Base-by-base conservation (phyloP, 352 stramenopile species). In the Aphanomyces stellatus region DNA sequence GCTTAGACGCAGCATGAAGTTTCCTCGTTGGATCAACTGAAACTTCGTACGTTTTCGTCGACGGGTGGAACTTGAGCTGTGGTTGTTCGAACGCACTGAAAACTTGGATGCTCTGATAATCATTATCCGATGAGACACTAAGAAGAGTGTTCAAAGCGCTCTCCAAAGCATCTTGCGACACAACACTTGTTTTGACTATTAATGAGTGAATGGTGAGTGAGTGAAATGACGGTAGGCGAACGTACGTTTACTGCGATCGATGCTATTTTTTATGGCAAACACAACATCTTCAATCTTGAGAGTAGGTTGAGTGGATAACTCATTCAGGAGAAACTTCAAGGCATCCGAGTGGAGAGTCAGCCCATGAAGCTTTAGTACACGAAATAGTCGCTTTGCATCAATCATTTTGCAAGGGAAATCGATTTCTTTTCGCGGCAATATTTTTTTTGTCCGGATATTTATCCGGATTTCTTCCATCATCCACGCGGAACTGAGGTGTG, bases 241-340 rank as follows among this genome's bases (percentile, higher is more conserved):
- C 85, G 33, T 62, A 94, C 85, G 87, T 63, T 93, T 94, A 78
- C 77, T 91, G 48, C 81, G 83, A 75, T 93, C 86, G 68, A 94
- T 93, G 67, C 82, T 94, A 74, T 94, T 94, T 77, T 94, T 94
- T 71, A 94, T 76, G 22, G 86, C 86, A 71, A 87, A 93, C 51
- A 94, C 71, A 24, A 94, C 82, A 72, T 93, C 81, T 10, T 91
- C 84, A 19, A 94, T 77, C 61, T 87, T 72, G n/a, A 93, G 60
- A 7, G 79, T 88, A 4, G 82, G 62, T 59, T 94, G 91, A 81
- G 82, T 85, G 41, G 53, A 78, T 30, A 94, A 75, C 63, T 94
- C 84, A 7, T 86, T 53, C 0, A 81, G 81, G 49, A 94, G 80
- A 4, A 74, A 74, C 33, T 72, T 72, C 40, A 94, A 68, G 25